Percentiles rank a stretch among this genome's conserved stretches.
Conservation (phyloP, 768 basidiomycete genomes). For the Boletus fagicola region DNA sequence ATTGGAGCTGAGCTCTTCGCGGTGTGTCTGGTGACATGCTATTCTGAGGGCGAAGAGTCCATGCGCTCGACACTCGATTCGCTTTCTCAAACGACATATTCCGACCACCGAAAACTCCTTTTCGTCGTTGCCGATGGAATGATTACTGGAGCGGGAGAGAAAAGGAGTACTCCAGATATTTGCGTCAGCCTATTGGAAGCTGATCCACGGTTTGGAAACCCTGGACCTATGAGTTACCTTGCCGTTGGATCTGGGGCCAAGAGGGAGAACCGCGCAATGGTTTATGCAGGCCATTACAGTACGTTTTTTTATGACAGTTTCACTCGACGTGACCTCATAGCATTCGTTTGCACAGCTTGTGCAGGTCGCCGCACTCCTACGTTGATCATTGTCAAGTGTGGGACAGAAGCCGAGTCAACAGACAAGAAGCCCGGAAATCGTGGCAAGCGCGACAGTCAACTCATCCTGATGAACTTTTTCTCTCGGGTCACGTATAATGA, state of each 20-base stretch:
- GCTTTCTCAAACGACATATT: constrained; percentile 87
- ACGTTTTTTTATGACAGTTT: constrained; percentile 33
- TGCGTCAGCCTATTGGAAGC: constrained; percentile 90
- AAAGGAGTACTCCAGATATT: constrained; percentile 92
- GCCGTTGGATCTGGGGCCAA: constrained; percentile 91
- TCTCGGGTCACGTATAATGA: constrained; percentile 99
- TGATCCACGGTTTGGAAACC: constrained; percentile 94
- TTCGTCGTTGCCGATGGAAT: constrained; percentile 97
- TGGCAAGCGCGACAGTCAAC: constrained; percentile 97
- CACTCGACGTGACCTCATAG: constrained; percentile 1
- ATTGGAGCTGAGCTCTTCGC: constrained; percentile 96
- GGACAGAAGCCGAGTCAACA: constrained; percentile 77
- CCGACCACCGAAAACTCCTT: constrained; percentile 86
- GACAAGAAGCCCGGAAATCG: constrained; percentile 98
- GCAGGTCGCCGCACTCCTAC: constrained; percentile 92
- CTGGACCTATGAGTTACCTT: constrained; percentile 88
- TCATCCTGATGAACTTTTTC: constrained; percentile 99
- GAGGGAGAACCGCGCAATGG: constrained; percentile 91
- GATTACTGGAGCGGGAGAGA: constrained; percentile 98
- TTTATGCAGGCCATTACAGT: constrained; percentile 99
- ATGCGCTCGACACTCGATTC: constrained; percentile 90
- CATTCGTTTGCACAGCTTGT: constrained; percentile 47
- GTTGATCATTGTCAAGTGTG: constrained; percentile 94
- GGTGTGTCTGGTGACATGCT: constrained; percentile 95
- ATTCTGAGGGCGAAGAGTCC: constrained; percentile 94